Evolutionary conservation across 164 flowering plant species (phyloP).

Genomic region (Sextonia rubra): DNA sequence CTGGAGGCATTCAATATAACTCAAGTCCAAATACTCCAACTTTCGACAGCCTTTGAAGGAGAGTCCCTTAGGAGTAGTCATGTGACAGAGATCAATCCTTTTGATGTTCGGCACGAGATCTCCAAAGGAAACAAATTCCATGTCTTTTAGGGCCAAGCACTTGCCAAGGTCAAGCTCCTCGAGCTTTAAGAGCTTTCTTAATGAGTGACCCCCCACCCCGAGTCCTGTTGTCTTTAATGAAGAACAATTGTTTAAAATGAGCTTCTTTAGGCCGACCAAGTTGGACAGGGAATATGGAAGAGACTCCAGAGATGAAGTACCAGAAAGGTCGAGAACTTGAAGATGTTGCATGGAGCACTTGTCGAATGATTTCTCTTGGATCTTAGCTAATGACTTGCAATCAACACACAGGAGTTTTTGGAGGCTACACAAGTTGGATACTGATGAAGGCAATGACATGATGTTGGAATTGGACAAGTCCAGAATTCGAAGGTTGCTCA

Average conservation of each 20-base stretch:
- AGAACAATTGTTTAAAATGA: neutral
- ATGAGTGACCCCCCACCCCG: neutral
- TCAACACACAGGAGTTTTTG: neutral
- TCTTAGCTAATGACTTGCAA: neutral
- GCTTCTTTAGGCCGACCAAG: neutral
- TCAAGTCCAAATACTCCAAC: neutral
- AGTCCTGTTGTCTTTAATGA: neutral
- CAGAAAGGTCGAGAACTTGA: neutral
- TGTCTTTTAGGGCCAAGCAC: neutral
- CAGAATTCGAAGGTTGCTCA: neutral
- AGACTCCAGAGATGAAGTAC: neutral
- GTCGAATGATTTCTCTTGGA: neutral
- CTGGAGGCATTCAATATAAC: neutral
- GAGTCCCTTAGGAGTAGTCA: neutral
- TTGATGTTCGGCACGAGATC: neutral
- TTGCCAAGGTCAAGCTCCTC: neutral
- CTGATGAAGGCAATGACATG: neutral
- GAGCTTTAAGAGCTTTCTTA: neutral
- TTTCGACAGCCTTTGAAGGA: neutral
- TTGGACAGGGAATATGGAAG: neutral
- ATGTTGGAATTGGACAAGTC: neutral
- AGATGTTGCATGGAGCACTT: neutral
- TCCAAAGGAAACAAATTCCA: neutral
- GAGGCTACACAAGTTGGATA: neutral
- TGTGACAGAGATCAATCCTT: neutral